Conservation (phyloP, 495 filamentous ascomycete genomes). For the Immersiella caudata region DNA sequence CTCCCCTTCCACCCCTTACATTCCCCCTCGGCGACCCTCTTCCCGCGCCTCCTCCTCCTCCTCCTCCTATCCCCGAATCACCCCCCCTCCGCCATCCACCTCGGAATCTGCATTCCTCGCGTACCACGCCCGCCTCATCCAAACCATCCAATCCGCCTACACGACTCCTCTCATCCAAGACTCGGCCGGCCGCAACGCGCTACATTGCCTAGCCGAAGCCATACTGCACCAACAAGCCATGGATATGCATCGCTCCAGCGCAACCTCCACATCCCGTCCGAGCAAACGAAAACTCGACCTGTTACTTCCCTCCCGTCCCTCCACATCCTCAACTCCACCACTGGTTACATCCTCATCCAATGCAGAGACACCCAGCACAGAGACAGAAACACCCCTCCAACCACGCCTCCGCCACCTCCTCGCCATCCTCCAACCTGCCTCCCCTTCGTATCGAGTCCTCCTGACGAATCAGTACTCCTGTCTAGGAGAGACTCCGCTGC, state of each 20-base stretch:
- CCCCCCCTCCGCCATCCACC: conserved; percentile 3
- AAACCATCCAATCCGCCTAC: conserved; percentile 37
- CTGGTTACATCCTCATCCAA: neutral
- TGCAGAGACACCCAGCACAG: neutral
- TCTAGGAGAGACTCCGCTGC: conserved; percentile 47
- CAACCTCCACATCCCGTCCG: conserved; percentile 10
- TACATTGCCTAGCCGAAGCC: conserved; percentile 55
- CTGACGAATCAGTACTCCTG: conserved; percentile 48
- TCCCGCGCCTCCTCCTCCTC: conserved; percentile 14
- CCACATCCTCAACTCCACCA: neutral
- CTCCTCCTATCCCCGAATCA: conserved; percentile 2
- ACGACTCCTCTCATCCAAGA: conserved; percentile 42
- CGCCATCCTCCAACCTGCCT: conserved; percentile 36
- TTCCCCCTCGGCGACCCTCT: conserved; percentile 22
- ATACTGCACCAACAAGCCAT: conserved; percentile 35
- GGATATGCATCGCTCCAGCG: conserved; percentile 25
- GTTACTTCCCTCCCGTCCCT: neutral
- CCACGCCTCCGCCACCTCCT: conserved; percentile 38
- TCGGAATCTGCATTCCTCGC: conserved; percentile 29
- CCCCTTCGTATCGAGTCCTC: conserved; percentile 2
- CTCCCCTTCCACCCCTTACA: conserved; percentile 8
- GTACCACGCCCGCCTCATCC: conserved; percentile 40
- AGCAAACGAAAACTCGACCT: conserved; percentile 27
- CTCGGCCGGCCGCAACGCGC: conserved; percentile 48
- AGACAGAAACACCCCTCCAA: conserved; percentile 20